phyloP scores from a whole-genome alignment of 192 early-diverging fungal species.

The Phlyctochytrium bullatum region DNA sequence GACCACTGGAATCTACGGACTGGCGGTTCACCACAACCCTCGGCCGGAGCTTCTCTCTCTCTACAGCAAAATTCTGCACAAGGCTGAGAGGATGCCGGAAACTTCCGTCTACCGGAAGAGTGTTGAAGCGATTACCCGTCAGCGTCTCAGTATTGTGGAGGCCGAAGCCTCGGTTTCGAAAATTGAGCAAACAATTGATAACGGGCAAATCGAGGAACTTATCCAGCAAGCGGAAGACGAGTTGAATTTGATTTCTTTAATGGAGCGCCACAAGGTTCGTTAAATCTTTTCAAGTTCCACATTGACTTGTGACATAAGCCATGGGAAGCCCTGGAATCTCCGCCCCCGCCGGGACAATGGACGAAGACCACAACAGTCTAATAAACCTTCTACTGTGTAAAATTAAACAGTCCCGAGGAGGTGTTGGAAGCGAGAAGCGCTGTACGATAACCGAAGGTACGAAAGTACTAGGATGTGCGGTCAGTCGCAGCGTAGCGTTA shows the following conservation, averaged over 20 bases:
- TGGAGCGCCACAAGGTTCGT: constrained; percentile 81
- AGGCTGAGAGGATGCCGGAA: constrained; percentile 67
- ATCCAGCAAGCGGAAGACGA: constrained; percentile 87
- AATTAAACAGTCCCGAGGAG: too few relatives aligned
- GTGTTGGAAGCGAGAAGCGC: too few relatives aligned
- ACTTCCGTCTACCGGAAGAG: constrained; percentile 79
- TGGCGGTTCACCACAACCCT: constrained; percentile 83
- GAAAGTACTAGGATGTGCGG: background rate
- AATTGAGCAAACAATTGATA: constrained; percentile 75
- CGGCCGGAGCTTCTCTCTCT: constrained; percentile 80
- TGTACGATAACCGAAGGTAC: too few relatives aligned
- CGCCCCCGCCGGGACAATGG: constrained; percentile 82
- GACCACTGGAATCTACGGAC: constrained; percentile 83
- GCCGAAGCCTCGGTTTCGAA: constrained; percentile 64
- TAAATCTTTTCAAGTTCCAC: background rate
- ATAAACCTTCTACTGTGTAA: background rate
- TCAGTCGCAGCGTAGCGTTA: background rate
- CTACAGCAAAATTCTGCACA: constrained; percentile 75
- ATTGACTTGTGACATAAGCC: constrained; percentile 24
- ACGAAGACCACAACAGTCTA: constrained; percentile 42
- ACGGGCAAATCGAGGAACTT: constrained; percentile 91
- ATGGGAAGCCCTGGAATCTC: constrained; percentile 81
- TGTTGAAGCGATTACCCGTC: constrained; percentile 70
- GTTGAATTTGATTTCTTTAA: constrained; percentile 72
- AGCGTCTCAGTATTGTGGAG: constrained; percentile 76